phyloP scores from a whole-genome alignment of 345 rosid genomes.

The Ceriops zippeliana region DNA sequence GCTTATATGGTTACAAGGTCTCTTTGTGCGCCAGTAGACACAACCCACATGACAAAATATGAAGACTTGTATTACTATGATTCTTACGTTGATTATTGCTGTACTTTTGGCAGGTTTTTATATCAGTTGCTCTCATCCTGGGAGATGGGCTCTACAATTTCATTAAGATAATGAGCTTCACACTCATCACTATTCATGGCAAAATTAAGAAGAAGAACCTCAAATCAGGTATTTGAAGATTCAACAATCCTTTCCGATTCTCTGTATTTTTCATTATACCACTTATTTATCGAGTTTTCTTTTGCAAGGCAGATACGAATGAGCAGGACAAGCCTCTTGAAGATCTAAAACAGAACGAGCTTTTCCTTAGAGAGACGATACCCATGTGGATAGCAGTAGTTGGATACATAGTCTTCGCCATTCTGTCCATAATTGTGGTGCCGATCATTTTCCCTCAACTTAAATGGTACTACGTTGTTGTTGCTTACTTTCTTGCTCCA shows the following conservation, averaged over 20 bases:
- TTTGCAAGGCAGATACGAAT: conserved; percentile 12
- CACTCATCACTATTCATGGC: conserved; percentile 44
- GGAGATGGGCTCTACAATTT: conserved; percentile 95
- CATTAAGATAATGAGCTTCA: conserved; percentile 51
- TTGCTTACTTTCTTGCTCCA: conserved; percentile 79
- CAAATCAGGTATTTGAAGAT: conserved; percentile 13
- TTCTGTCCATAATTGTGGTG: conserved; percentile 53
- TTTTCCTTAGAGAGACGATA: conserved; percentile 63
- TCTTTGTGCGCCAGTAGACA: neutral
- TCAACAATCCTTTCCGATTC: neutral
- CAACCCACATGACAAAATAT: neutral
- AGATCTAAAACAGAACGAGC: conserved; percentile 49
- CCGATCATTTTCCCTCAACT: conserved; percentile 90
- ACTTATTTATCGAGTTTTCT: neutral
- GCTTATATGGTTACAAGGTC: conserved; percentile 93
- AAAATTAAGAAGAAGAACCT: conserved; percentile 40
- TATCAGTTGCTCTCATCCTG: conserved; percentile 77
- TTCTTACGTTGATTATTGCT: conserved; percentile 1
- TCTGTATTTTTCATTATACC: neutral
- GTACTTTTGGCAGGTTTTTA: conserved; percentile 44
- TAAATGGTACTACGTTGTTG: conserved; percentile 76
- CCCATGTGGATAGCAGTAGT: conserved; percentile 68
- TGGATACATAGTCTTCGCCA: conserved; percentile 56
- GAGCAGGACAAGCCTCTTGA: conserved; percentile 26
- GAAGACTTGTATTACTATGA: neutral